Evolutionary conservation across 352 stramenopile genomes (phyloP), one percentile per base, ranked within the genome.

Genomic region (Pythium aquatile): DNA sequence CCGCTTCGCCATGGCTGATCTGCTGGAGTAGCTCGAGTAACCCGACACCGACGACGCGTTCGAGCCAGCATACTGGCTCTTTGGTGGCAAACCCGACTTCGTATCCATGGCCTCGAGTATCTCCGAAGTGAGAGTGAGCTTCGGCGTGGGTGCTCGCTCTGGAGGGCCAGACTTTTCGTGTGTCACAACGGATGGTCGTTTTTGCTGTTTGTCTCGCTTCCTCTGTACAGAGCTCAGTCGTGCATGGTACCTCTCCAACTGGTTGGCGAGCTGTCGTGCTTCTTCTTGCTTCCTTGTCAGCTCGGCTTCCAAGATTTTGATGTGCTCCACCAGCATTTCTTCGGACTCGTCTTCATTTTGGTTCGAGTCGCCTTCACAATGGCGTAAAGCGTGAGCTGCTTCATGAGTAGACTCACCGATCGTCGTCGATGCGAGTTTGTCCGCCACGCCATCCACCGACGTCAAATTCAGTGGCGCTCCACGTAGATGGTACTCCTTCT

Each of bases 211-310:
- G 14, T 39, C 49, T 14, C 58, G 54, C 28, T 69, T 68, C 14
- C 28, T 26, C 5, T 67, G 68, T 1, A 68, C 56, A 1, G 59
- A 20, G 4, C 14, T 59, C 0, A 75, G 54, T 26, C 69, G 47
- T 3, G 49, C 49, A 8, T 64, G 42, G 32, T 66, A 75, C 49
- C 66, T 69, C 10, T 71, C 60, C 47, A 75, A 29, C 49, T 75
- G 63, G 5, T 24, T 53, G 0, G 63, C 61, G n/a, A 75, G 57
- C 3, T 55, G 35, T 28, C 55, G 53, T 10, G 46, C 44, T 54
- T 94, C 85, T 74, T 94, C 83, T 53, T 93, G 77, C 56, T 94
- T 94, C 58, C 78, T 82, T 11, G 81, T 59, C 10, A 94, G 66
- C 52, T 83, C 81, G 1, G 83, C 61, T 51, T 91, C 79, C 4